phyloP scores from a whole-genome alignment of 2,329 filamentous ascomycete species.

The Neonectria neomacrospora region DNA sequence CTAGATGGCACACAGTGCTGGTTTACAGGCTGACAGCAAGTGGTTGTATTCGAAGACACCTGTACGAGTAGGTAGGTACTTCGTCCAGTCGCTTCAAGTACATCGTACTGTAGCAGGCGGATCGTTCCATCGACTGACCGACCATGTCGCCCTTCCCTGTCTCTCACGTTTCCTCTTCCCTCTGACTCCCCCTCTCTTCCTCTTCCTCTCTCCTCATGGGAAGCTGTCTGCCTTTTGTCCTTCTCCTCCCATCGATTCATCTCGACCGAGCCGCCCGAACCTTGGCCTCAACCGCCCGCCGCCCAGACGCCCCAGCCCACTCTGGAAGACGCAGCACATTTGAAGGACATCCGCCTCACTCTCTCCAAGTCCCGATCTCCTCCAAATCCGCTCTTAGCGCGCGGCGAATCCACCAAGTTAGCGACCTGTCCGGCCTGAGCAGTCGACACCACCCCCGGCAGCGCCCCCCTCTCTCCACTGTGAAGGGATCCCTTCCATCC shows the following conservation, averaged over 20 bases:
- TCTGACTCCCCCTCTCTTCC: constrained; percentile 14
- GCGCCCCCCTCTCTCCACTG: constrained; percentile 14
- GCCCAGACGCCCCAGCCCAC: not conserved
- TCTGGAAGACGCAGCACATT: not conserved
- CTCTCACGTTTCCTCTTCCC: constrained; percentile 11
- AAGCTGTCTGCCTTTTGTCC: not conserved
- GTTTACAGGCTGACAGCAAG: not conserved
- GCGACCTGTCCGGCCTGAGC: constrained; percentile 25
- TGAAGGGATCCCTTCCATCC: constrained; percentile 3
- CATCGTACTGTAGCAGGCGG: constrained; percentile 4
- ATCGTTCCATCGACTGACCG: constrained; percentile 24
- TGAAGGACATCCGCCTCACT: not conserved
- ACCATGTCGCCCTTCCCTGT: constrained; percentile 12
- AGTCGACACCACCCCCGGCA: not conserved
- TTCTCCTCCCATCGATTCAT: not conserved
- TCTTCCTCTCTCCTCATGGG: not conserved
- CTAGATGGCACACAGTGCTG: too few relatives aligned
- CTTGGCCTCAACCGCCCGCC: not conserved
- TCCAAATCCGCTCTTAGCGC: constrained; percentile 23
- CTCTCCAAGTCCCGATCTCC: not conserved
- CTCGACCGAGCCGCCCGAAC: not conserved
- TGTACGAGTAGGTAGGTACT: not conserved
- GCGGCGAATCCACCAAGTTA: constrained; percentile 25
- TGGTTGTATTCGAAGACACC: not conserved
- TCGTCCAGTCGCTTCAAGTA: too few relatives aligned